Base-by-base conservation (phyloP, 345 rosid genomes). In the Trapa incisa region DNA sequence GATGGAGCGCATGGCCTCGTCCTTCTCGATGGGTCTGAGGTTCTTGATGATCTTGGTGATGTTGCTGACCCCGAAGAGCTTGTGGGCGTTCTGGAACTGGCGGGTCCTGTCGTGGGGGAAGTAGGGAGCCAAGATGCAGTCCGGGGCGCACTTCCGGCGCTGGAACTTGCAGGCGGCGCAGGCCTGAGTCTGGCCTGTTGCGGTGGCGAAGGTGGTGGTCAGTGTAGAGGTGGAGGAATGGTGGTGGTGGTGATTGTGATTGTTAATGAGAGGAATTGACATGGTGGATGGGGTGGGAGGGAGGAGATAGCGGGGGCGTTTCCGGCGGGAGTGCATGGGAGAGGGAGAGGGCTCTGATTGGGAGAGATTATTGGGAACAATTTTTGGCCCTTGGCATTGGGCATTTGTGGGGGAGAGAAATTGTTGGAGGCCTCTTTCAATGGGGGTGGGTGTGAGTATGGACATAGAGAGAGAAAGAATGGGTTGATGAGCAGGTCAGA, bases 101-200 rank as follows among this genome's bases (percentile, higher is more conserved):
- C 84, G 74, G 39, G 83, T 95, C 65, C 89, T 87, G 65, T 87
- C 85, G 14, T 86, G 92, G 70, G 97, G 99, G 76, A 91, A 94
- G 75, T 89, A 94, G 69, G 97, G 99, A 35, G 99, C 97, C 67
- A 91, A 91, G 72, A 91, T 78, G 84, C 99, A 94, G 79, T 91
- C 95, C 11, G 96, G 87, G 22, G 85, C 84, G 74, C 99, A 94
- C 75, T 91, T 89, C 64, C 91, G 85, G 1, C 99, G 93, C 71
- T 87, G 97, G 89, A 89, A 89, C 77, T 89, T 91, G 82, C 99
- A 94, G 1, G 99, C 97, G 3, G 99, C 97, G 50, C 99, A 94
- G 5, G 99, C 95, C 39, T 85, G 80, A 37, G 85, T 81, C 68
- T 67, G 70, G 73, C 33, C 74, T 48, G n/a, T 41, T 10, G 67